Evolutionary conservation across 1,139 yeast species (phyloP), one percentile per base, ranked within the genome.

Genomic region (Chernovozyma sophiae-reginae): DNA sequence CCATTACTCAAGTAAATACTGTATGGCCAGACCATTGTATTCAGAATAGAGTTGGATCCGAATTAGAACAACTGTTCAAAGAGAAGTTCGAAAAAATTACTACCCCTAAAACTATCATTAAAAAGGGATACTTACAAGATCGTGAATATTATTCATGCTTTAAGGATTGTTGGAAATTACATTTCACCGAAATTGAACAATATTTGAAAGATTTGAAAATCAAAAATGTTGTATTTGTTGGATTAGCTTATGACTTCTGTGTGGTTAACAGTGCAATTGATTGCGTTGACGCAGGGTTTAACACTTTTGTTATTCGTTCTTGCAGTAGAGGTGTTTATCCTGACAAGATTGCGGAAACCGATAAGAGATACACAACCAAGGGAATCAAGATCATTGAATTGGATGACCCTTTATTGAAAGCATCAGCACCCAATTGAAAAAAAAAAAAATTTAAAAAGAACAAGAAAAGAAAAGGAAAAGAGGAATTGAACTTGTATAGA

Each of bases 1-100:
- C 48, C 1, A 50, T 55, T 33, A 45, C 44, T 1, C 49, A 56
- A 44, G 51, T 42, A 3, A 81, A 81, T 43, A 65, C 68, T 1
- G 69, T 87, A 3, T 90, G 97, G 97, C 97, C 97, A 0, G 92
- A 75, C 41, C 97, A 90, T 55, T 90, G 97, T 55, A 75, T 90
- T 3, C 92, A 86, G 49, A 67, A 70, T 37, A 68, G 86, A 0
- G 37, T 49, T 8, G 97, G 97, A 0, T 72, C 92, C 0, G 67
- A 72, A 34, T 65, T 87, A 35, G 86, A 86, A 2, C 53, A 60
- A 0, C 74, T 64, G 39, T 67, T 68, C 37, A 38, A 47, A 22
- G 44, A 49, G 4, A 39, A 38, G 2, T 65, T 65, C 42, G 54
- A 57, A 14, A 43, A 41, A 35, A 33, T 61, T 13, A 44, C 18